Evolutionary conservation across 306 rosid genomes (phyloP).

Genomic region (Mimosa pudica): DNA sequence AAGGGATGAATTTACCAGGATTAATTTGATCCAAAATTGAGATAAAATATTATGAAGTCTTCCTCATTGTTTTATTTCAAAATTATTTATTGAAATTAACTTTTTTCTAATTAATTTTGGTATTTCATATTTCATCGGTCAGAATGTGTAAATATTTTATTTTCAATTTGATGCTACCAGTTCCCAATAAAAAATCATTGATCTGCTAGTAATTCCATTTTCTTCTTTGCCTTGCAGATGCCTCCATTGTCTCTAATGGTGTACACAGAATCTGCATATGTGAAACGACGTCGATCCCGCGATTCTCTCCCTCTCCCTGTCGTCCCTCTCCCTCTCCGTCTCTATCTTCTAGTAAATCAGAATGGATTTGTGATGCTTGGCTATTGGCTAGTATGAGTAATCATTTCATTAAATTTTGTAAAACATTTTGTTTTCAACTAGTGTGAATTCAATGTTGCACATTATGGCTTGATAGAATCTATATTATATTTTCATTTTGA

Average conservation of each 20-base stretch:
- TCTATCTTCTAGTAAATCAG: slow-evolving; percentile 27
- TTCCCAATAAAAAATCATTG: too few species aligned
- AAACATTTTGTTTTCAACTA: background rate
- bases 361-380: slow-evolving; percentile 13
- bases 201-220: background rate
- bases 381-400: background rate
- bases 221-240: slow-evolving; percentile 33
- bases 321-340: background rate
- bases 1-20: too few species aligned
- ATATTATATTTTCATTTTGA: too few species aligned
- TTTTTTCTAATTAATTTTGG: background rate
- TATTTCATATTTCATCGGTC: too few species aligned
- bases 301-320: background rate
- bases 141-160: too few species aligned
- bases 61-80: too few species aligned
- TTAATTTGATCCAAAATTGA: too few species aligned
- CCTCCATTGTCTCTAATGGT: background rate
- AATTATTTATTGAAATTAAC: too few species aligned
- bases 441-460: background rate
- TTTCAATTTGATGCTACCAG: too few species aligned
- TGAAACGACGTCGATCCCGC: slow-evolving; percentile 43
- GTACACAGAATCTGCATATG: slow-evolving; percentile 36
- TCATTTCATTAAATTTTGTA: slow-evolving; percentile 3
- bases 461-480: background rate
- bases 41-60: too few species aligned